Evolutionary conservation across 2,329 filamentous ascomycete species (phyloP).

Genomic region (Falciphora oryzae): DNA sequence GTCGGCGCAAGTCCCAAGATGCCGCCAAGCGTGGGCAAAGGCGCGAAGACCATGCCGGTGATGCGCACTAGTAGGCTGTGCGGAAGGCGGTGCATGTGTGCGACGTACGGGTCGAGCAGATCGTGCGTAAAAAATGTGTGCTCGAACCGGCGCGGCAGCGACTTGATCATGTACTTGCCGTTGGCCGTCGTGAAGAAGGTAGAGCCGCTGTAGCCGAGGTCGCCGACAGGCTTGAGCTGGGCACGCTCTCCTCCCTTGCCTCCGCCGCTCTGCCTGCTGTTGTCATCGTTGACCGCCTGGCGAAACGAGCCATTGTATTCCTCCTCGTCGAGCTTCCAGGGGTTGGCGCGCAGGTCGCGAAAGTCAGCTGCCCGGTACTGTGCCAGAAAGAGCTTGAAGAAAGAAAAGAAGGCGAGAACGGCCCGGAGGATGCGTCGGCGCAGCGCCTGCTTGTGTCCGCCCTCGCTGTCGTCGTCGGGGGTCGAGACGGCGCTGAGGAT

Average conservation of each 20-base stretch:
- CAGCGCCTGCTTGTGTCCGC: conserved; percentile 25
- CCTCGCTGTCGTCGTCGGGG: conserved; percentile 12
- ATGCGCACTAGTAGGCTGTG: conserved; percentile 63
- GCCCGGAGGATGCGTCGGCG: conserved; percentile 34
- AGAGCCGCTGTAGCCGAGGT: conserved; percentile 70
- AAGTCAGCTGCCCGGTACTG: conserved; percentile 44
- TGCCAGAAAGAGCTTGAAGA: conserved; percentile 43
- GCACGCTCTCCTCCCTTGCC: conserved; percentile 17
- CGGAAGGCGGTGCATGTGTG: conserved; percentile 56
- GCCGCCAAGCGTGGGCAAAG: conserved; percentile 51
- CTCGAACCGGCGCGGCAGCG: conserved; percentile 63
- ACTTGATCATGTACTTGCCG: conserved; percentile 65
- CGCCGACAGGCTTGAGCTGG: conserved; percentile 53
- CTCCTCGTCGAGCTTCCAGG: conserved; percentile 29
- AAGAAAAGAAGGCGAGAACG: conserved; percentile 42
- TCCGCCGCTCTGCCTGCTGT: conserved; percentile 23
- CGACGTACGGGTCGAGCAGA: conserved; percentile 57
- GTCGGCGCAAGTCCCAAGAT: conserved; percentile 56
- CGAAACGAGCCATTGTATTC: conserved; percentile 34
- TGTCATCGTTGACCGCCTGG: conserved; percentile 40
- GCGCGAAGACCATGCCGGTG: conserved; percentile 59
- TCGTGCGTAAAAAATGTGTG: conserved; percentile 64
- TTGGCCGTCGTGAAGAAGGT: conserved; percentile 67
- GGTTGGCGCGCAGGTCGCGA: conserved; percentile 39
- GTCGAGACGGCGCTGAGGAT: background rate